Base-by-base conservation (phyloP, 2,329 filamentous ascomycete genomes). In the Colletotrichum sp. region DNA sequence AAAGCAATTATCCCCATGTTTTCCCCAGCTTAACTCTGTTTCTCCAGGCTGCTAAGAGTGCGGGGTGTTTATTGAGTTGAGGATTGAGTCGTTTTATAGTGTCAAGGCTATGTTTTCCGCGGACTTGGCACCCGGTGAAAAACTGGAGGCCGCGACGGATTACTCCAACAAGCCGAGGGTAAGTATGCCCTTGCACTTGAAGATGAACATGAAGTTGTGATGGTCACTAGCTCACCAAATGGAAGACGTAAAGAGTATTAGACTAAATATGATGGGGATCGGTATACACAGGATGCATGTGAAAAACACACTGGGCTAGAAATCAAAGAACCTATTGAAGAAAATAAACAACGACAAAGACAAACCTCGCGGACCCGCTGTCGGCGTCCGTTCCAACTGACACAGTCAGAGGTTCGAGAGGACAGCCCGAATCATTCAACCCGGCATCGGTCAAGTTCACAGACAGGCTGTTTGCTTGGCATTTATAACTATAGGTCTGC, bases 221-320 rank as follows among this genome's bases (percentile, higher is more conserved):
- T 2, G 43, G n/a, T 1, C 43, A 52, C 1, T 21, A 24, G 43
- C n/a, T 10, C n/a, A 0, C 43, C 10, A 13, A 0, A 52, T 0
- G 43, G 5, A 52, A 21, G 2, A 21, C 10, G n/a, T 3, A 52
- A 13, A 13, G 43, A 52, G 43, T 52, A 0, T 52, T 52, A 0
- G 18, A 0, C 10, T 21, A 7, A 21, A 21, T 1, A 21, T 5
- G 8, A n/a, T 12, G 18, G 18, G 18, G 7, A 38, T 6, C 16
- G 14, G 36, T 38, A 38, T 38, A 7, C 6, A 18, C 16, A 38
- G 36, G 16, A 38, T 16, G 16, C 36, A 8, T 38, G 14, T 34
- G 32, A 34, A 34, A 14, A 34, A 34, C 3, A 34, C 32, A 34
- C 32, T 34, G 12, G 32, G 13, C 32, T 34, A 14, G 32, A 34